A percentile compares a stretch with the other conserved stretches of the same genome.
Evolutionary conservation across 2,329 filamentous ascomycete genomes (phyloP).

Genomic region (Gliomastix tumulicola): DNA sequence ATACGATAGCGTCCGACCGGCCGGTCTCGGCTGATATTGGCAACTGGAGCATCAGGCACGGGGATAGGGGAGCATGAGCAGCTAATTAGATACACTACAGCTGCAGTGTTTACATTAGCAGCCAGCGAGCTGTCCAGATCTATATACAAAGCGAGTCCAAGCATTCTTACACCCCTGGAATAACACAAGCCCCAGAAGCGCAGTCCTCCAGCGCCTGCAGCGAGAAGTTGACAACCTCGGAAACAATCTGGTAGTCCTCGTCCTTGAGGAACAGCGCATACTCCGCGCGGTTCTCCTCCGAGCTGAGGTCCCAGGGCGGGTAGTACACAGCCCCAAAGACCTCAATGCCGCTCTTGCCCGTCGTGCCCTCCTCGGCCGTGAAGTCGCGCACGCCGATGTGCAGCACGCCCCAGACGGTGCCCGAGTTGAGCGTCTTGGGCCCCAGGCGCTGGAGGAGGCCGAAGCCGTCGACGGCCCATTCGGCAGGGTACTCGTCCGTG

Average conservation of each 20-base stretch:
- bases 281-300: slow-evolving; percentile 1
- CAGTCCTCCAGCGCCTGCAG: slow-evolving; percentile 2
- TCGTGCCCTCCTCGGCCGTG: neutral
- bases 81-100: too few relatives aligned
- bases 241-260: slow-evolving; percentile 1
- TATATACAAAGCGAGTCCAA: too few relatives aligned
- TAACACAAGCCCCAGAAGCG: too few relatives aligned
- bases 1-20: too few relatives aligned
- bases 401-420: slow-evolving; percentile 1
- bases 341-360: slow-evolving; percentile 1
- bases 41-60: too few relatives aligned
- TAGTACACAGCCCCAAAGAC: slow-evolving; percentile 1
- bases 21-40: too few relatives aligned
- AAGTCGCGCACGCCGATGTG: slow-evolving; percentile 2
- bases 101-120: too few relatives aligned
- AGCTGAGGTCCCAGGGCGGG: slow-evolving; percentile 1
- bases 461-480: neutral
- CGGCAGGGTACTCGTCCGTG: slow-evolving; percentile 1
- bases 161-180: too few relatives aligned
- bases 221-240: slow-evolving; percentile 2
- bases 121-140: too few relatives aligned
- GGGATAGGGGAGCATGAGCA: too few relatives aligned
- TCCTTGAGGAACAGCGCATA: neutral
- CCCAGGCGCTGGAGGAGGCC: slow-evolving; percentile 1
- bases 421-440: neutral